These are phyloP conservation scores for Peronospora belbahrii DNA, from an alignment of 352 stramenopile genomes.

Conservation along the genomic window DNA sequence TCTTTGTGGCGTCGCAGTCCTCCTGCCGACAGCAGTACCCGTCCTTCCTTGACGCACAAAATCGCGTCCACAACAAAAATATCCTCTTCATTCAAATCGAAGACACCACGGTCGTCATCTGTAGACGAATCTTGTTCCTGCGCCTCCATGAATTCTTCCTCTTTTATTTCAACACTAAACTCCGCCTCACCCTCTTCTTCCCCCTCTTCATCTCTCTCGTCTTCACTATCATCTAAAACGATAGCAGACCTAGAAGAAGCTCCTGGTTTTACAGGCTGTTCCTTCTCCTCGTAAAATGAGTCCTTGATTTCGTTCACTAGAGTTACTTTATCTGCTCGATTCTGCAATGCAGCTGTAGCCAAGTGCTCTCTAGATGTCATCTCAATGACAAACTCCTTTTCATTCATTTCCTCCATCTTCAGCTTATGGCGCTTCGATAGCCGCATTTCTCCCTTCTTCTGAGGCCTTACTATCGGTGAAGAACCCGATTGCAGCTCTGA, in stretches of 20 bases:
- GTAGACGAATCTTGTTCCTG: conserved; percentile 44
- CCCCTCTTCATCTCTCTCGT: conserved; percentile 28
- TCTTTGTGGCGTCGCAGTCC: conserved; percentile 38
- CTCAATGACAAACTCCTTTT: conserved; percentile 3
- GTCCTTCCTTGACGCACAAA: conserved; percentile 54
- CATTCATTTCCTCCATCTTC: conserved; percentile 3
- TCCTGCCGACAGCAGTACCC: conserved; percentile 27
- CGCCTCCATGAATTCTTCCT: conserved; percentile 18
- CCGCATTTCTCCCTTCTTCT: conserved; percentile 7
- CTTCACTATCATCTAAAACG: conserved; percentile 45
- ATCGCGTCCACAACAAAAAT: conserved; percentile 70
- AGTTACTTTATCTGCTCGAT: conserved; percentile 23
- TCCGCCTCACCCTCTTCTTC: conserved; percentile 25
- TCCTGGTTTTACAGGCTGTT: conserved; percentile 13
- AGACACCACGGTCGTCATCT: conserved; percentile 54
- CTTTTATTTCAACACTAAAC: not conserved
- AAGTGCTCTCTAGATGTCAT: conserved; percentile 16
- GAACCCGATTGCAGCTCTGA: conserved; percentile 16
- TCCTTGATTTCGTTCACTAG: conserved; percentile 15
- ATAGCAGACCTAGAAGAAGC: conserved; percentile 41
- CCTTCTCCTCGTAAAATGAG: conserved; percentile 22
- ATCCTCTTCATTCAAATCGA: conserved; percentile 68
- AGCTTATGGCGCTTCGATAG: conserved; percentile 11
- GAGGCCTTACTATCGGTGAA: conserved; percentile 5
- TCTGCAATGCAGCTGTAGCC: conserved; percentile 23